These are phyloP conservation scores for Terana coerulea DNA, from an alignment of 768 basidiomycete genomes.

Conservation along the genomic window DNA sequence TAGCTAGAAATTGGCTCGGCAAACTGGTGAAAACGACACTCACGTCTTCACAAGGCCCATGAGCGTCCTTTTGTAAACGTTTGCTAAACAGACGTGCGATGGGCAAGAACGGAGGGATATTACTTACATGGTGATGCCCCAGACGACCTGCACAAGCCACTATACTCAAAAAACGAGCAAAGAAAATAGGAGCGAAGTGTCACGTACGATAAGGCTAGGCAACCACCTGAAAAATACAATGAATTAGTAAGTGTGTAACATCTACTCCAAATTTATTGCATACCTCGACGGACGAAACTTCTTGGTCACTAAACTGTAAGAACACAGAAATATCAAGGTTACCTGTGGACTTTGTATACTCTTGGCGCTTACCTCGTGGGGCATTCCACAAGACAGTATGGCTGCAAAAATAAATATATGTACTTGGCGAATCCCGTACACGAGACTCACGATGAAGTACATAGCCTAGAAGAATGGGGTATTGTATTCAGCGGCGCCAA, in stretches of 20 bases:
- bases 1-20: not conserved
- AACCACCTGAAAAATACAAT: too few species aligned
- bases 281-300: constrained; percentile 52
- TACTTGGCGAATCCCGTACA: constrained; percentile 4
- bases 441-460: constrained; percentile 57
- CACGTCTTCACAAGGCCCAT: constrained; percentile 57
- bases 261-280: not conserved
- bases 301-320: constrained; percentile 47
- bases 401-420: constrained; percentile 26
- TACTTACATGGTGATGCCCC: not conserved
- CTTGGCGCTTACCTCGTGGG: constrained; percentile 63
- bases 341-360: constrained; percentile 14
- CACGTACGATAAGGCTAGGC: constrained; percentile 52
- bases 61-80: constrained; percentile 39
- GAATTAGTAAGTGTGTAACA: not conserved
- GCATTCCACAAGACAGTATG: constrained; percentile 62
- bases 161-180: not conserved
- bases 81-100: too few species aligned
- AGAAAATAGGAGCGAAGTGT: not conserved
- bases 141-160: not conserved
- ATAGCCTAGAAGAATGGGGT: too few species aligned
- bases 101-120: too few species aligned
- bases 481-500: not conserved
- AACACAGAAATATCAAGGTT: too few species aligned
- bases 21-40: constrained; percentile 2